Percentiles rank a stretch among this genome's conserved stretches.
Evolutionary conservation across 805 yeast genomes (phyloP).

Genomic region (Scheffersomyces ergatensis): DNA sequence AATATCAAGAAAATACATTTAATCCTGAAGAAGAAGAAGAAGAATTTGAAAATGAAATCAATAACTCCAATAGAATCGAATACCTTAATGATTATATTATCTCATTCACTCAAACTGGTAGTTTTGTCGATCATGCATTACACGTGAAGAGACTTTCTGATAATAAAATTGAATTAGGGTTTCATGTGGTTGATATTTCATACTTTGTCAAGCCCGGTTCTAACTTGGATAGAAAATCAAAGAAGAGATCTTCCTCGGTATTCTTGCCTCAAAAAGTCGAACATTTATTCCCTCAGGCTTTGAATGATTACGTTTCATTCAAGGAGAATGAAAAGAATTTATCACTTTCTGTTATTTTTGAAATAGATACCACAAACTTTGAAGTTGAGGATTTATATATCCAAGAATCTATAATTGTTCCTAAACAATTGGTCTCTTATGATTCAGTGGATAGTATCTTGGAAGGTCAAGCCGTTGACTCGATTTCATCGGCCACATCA

Average conservation of each 20-base stretch:
- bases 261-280: constrained; percentile 75
- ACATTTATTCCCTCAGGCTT: constrained; percentile 64
- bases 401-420: constrained; percentile 66
- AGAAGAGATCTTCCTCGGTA: constrained; percentile 87
- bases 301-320: constrained; percentile 62
- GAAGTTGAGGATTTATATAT: constrained; percentile 76
- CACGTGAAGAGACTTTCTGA: constrained; percentile 67
- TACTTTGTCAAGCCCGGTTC: constrained; percentile 72
- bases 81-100: constrained; percentile 61
- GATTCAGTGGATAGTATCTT: constrained; percentile 56
- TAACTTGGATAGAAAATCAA: constrained; percentile 79
- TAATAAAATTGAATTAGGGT: constrained; percentile 73
- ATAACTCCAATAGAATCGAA: constrained; percentile 43
- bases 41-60: constrained; percentile 20
- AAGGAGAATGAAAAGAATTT: constrained; percentile 58
- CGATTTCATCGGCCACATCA: constrained; percentile 52
- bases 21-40: constrained; percentile 24
- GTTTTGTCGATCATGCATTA: constrained; percentile 71
- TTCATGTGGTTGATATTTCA: constrained; percentile 81
- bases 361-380: constrained; percentile 67
- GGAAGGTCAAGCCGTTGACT: constrained; percentile 20
- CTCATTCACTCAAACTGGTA: constrained; percentile 58
- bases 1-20: constrained; percentile 52
- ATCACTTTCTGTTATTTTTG: constrained; percentile 76
- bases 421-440: constrained; percentile 57